phyloP scores from a whole-genome alignment of 2,329 filamentous ascomycete species.

The Colletotrichum australisinense region DNA sequence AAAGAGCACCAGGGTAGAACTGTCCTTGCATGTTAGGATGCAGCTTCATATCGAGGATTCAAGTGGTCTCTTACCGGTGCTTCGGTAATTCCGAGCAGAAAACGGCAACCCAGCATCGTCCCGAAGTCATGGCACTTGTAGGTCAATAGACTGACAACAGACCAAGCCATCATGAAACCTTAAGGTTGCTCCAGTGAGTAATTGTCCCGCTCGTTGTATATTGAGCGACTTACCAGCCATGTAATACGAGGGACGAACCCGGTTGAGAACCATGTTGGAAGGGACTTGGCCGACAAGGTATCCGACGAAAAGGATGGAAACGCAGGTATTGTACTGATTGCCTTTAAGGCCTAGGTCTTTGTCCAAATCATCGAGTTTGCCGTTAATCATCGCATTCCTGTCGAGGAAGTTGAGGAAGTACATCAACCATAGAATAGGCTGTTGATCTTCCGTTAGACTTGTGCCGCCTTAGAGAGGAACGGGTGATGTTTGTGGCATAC shows the following conservation, averaged over 20 bases:
- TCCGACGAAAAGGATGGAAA: slow-evolving; percentile 35
- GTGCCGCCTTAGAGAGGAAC: fast-evolving
- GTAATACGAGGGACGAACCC: slow-evolving; percentile 39
- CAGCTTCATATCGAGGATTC: neutral
- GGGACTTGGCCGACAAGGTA: slow-evolving; percentile 40
- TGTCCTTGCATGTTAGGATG: neutral
- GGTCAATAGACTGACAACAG: slow-evolving; percentile 32
- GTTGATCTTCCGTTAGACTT: neutral
- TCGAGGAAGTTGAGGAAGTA: slow-evolving; percentile 43
- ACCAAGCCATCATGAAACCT: slow-evolving; percentile 37
- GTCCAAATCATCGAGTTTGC: slow-evolving; percentile 42
- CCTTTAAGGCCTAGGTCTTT: slow-evolving; percentile 42
- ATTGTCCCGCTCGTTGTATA: neutral
- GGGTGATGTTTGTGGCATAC: slow-evolving; percentile 23
- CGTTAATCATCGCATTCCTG: slow-evolving; percentile 45
- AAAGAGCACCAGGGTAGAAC: slow-evolving; percentile 37
- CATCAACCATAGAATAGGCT: slow-evolving; percentile 39
- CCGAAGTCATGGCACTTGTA: slow-evolving; percentile 34
- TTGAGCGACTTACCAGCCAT: slow-evolving; percentile 22
- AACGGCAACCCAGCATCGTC: slow-evolving; percentile 33
- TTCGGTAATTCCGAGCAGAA: slow-evolving; percentile 36
- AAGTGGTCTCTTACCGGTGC: slow-evolving; percentile 15
- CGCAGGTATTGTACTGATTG: slow-evolving; percentile 44
- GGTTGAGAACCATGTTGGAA: slow-evolving; percentile 49
- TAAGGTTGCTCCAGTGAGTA: neutral